These are phyloP conservation scores for Zygosaccharomyces bailii DNA, from an alignment of 805 yeast species.

Conservation along the genomic window DNA sequence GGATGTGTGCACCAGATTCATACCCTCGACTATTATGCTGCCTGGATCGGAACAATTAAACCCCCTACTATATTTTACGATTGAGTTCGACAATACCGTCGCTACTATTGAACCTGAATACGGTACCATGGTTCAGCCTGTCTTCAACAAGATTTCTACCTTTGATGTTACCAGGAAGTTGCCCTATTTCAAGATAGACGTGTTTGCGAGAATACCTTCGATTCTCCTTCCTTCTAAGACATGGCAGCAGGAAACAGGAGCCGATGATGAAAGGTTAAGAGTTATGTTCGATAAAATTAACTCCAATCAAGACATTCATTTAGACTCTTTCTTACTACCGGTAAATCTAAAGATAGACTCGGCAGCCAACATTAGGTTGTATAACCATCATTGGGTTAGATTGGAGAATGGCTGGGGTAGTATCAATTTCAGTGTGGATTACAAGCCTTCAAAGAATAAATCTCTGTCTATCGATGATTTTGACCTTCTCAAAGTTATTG, in stretches of 20 bases:
- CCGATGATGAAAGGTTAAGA: conserved; percentile 28
- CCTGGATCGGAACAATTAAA: conserved; percentile 55
- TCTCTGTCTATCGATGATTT: conserved; percentile 86
- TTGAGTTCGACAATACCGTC: conserved; percentile 94
- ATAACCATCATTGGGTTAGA: conserved; percentile 60
- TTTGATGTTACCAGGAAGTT: conserved; percentile 75
- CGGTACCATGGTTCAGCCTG: conserved; percentile 73
- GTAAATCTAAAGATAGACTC: conserved; percentile 50
- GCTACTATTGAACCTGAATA: conserved; percentile 82
- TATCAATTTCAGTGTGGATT: conserved; percentile 62
- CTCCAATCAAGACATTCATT: conserved; percentile 61
- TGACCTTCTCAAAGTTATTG: conserved; percentile 89
- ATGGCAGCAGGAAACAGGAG: conserved; percentile 32
- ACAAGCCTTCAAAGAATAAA: conserved; percentile 61
- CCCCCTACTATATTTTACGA: conserved; percentile 75
- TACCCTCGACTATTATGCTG: conserved; percentile 54
- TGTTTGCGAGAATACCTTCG: conserved; percentile 75
- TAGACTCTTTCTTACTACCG: conserved; percentile 67
- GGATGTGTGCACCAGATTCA: conserved; percentile 31
- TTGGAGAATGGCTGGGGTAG: conserved; percentile 45
- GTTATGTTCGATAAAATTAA: conserved; percentile 37
- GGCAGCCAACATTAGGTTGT: conserved; percentile 52
- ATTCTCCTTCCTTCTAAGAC: conserved; percentile 48
- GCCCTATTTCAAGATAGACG: conserved; percentile 66
- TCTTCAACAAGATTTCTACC: conserved; percentile 84